These are phyloP conservation scores for Chalciporus pseudorubinellus DNA, from an alignment of 768 basidiomycete genomes.

Conservation along the genomic window DNA sequence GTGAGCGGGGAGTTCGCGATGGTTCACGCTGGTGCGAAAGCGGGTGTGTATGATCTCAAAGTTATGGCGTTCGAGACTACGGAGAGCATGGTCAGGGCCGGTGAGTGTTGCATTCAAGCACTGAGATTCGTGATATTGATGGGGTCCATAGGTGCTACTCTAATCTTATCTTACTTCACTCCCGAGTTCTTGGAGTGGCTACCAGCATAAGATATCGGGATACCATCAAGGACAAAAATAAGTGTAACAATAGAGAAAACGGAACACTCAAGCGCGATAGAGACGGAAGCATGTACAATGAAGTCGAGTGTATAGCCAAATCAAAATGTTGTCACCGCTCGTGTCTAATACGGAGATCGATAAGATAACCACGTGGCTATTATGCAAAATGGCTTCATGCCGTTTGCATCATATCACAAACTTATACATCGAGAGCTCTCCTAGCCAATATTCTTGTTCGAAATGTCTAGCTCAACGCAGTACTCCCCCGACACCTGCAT, in stretches of 20 bases:
- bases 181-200: constrained; percentile 94
- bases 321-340: not conserved
- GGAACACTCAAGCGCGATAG: not conserved
- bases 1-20: constrained; percentile 98
- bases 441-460: not conserved
- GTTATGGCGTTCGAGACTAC: constrained; percentile 93
- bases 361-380: constrained; percentile 10
- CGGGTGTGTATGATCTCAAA: constrained; percentile 90
- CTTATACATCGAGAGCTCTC: constrained; percentile 2
- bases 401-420: not conserved
- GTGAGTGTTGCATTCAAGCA: constrained; percentile 40
- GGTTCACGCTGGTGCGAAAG: constrained; percentile 89
- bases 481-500: constrained; percentile 27
- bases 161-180: constrained; percentile 94
- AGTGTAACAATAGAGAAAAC: constrained; percentile 2
- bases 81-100: constrained; percentile 90
- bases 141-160: constrained; percentile 68
- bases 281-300: not conserved
- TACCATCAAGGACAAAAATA: not conserved
- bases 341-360: not conserved
- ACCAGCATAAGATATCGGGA: constrained; percentile 24
- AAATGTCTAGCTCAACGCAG: not conserved
- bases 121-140: constrained; percentile 1
- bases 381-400: not conserved
- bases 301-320: not conserved